Evolutionary conservation across 495 filamentous ascomycete genomes (phyloP), one percentile per base, ranked within the genome.

Genomic region (Xylaria nigripes): DNA sequence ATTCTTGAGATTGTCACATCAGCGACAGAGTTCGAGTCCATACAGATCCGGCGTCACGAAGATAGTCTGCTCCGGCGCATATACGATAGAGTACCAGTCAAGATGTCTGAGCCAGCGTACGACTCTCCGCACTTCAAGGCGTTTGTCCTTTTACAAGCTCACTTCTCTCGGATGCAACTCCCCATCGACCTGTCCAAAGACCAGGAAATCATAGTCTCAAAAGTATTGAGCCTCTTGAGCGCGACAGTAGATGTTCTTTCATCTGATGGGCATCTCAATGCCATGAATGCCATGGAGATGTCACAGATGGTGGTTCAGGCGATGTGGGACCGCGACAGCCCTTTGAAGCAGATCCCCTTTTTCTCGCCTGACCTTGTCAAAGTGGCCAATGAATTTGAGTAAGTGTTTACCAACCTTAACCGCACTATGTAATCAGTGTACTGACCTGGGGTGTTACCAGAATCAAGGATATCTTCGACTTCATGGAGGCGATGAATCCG

Each of bases 301-400:
- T 95, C 90, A 21, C 93, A 99, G 70, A 99, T 99, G 93, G 87
- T 92, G 51, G 90, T 99, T 18, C 93, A 99, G 70, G 90, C 88
- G 25, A 95, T 96, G 88, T 99, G 93, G 93, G 90, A 97, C 73
- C 86, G 90, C 21, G 93, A 99, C 69, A 93, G 87, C 58, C 90
- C 94, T 43, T 78, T 99, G 48, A 96, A 95, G 74, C 93, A 99
- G 72, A 96, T 99, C 60, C 93, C 93, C 55, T 86, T 96, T 70
- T 99, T 99, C 69, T 81, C 84, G 5, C 80, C 86, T 23, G 84
- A 93, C 51, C 83, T 85, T 45, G 82, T 96, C 58, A 86, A 93
- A 70, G 85, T 81, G 55, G 89, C 89, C 40, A 86, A 89, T 62
- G 83, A 89, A 49, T 84, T 77, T 58, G 84, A 83, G 83, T 87